These are phyloP conservation scores for Chlorokybus atmophyticus DNA, from an alignment of 139 green algal genomes.

Conservation along the genomic window DNA sequence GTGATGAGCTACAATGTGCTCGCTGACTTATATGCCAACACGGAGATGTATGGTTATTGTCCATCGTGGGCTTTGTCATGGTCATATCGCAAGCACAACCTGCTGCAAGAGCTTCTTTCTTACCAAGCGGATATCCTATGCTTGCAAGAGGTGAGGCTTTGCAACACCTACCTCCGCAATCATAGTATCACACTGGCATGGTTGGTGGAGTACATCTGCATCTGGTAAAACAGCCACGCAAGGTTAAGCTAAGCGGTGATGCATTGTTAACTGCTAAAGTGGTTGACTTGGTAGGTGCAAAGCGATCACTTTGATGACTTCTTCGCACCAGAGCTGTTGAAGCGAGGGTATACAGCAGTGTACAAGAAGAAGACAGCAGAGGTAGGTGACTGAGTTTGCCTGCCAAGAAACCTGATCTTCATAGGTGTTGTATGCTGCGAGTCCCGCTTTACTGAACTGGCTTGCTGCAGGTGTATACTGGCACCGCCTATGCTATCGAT, in stretches of 20 bases:
- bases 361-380: slow-evolving; percentile 99
- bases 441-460: too few species aligned
- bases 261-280: neutral
- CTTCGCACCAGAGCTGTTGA: slow-evolving; percentile 61
- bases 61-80: slow-evolving; percentile 80
- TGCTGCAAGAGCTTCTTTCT: slow-evolving; percentile 77
- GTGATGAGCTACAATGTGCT: slow-evolving; percentile 93
- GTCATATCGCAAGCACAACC: slow-evolving; percentile 81
- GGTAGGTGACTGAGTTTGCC: too few species aligned
- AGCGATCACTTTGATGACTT: slow-evolving; percentile 78
- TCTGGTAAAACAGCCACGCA: too few species aligned
- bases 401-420: too few species aligned
- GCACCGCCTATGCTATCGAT: slow-evolving; percentile 72
- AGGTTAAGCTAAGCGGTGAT: neutral
- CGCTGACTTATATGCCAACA: slow-evolving; percentile 89
- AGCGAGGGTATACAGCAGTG: slow-evolving; percentile 81
- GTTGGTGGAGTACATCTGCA: too few species aligned
- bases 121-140: slow-evolving; percentile 91
- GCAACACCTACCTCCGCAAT: too few species aligned
- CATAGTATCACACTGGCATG: too few species aligned
- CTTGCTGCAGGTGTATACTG: slow-evolving; percentile 30
- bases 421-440: too few species aligned
- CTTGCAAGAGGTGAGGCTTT: slow-evolving; percentile 69
- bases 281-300: slow-evolving; percentile 60
- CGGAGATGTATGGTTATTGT: slow-evolving; percentile 69